Conservation (phyloP, 345 rosid species). For the Moricandia arvensis region DNA sequence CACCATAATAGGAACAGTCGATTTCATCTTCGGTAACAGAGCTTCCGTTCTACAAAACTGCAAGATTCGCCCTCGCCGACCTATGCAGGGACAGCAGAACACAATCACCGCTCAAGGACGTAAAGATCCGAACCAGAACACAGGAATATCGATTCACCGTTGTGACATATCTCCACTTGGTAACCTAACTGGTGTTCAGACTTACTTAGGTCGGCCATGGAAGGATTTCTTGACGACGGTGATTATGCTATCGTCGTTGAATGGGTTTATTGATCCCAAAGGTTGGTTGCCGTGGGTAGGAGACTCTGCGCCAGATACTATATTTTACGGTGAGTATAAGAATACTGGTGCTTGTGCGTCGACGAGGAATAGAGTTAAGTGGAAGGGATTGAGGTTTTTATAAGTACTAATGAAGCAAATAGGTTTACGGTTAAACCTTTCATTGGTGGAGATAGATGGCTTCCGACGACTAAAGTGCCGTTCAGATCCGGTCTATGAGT, state of each 20-base stretch:
- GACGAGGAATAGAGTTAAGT: slow-evolving; percentile 59
- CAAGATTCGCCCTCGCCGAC: slow-evolving; percentile 57
- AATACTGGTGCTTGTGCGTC: slow-evolving; percentile 56
- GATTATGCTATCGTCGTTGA: slow-evolving; percentile 46
- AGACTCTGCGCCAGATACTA: slow-evolving; percentile 60
- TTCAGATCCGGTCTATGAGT: slow-evolving; percentile 48
- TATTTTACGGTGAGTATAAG: slow-evolving; percentile 59
- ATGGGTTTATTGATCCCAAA: slow-evolving; percentile 46
- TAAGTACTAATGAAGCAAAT: slow-evolving; percentile 39
- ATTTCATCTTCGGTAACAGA: slow-evolving; percentile 85
- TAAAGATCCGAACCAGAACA: slow-evolving; percentile 70
- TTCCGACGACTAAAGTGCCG: slow-evolving; percentile 39
- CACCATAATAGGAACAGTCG: slow-evolving; percentile 63
- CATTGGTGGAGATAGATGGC: slow-evolving; percentile 54
- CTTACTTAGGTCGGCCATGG: slow-evolving; percentile 75
- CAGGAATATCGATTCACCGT: slow-evolving; percentile 73
- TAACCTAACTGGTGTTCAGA: slow-evolving; percentile 45
- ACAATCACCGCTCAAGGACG: slow-evolving; percentile 76
- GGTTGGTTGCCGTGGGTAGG: slow-evolving; percentile 82
- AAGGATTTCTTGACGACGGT: slow-evolving; percentile 65
- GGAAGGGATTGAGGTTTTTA: slow-evolving; percentile 64
- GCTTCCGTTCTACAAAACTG: slow-evolving; percentile 71
- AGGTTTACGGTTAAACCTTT: slow-evolving; percentile 58
- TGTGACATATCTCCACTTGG: slow-evolving; percentile 53
- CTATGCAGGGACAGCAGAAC: slow-evolving; percentile 61